Evolutionary conservation across 2,329 filamentous ascomycete genomes (phyloP).

Genomic region (Trichoderma koningii): DNA sequence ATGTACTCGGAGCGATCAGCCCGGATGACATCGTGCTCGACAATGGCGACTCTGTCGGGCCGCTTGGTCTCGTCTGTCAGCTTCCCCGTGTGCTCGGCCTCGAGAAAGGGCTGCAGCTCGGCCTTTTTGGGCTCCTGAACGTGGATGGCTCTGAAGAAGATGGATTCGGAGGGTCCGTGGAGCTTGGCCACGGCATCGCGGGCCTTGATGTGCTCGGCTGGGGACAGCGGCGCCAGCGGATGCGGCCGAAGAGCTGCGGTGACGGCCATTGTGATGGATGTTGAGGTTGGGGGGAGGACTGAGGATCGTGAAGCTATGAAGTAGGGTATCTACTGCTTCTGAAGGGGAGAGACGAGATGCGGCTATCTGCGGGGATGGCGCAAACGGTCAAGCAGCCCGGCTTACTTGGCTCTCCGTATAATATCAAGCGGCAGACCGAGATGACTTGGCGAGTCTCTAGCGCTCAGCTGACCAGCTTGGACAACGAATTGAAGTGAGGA

Average conservation of each 20-base stretch:
- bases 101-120: slow-evolving; percentile 60
- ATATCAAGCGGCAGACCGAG: background rate
- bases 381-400: background rate
- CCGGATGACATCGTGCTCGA: slow-evolving; percentile 48
- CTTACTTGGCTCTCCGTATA: background rate
- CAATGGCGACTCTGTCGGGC: slow-evolving; percentile 49
- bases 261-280: slow-evolving; percentile 14
- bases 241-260: slow-evolving; percentile 33
- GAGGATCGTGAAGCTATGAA: background rate
- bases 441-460: background rate
- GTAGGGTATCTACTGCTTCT: background rate
- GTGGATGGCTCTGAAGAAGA: slow-evolving; percentile 61
- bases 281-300: no score
- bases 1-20: slow-evolving; percentile 39
- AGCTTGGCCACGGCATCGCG: slow-evolving; percentile 48
- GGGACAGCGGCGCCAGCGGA: slow-evolving; percentile 53
- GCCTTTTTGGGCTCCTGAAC: slow-evolving; percentile 64
- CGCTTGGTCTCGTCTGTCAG: slow-evolving; percentile 47
- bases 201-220: slow-evolving; percentile 52
- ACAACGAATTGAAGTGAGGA: background rate
- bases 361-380: background rate
- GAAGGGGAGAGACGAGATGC: background rate
- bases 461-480: background rate
- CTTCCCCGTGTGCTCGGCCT: slow-evolving; percentile 60
- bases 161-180: slow-evolving; percentile 31